Evolutionary conservation across 768 basidiomycete species (phyloP), one percentile per base, ranked within the genome.

Genomic region (Tylopilus intermedius): DNA sequence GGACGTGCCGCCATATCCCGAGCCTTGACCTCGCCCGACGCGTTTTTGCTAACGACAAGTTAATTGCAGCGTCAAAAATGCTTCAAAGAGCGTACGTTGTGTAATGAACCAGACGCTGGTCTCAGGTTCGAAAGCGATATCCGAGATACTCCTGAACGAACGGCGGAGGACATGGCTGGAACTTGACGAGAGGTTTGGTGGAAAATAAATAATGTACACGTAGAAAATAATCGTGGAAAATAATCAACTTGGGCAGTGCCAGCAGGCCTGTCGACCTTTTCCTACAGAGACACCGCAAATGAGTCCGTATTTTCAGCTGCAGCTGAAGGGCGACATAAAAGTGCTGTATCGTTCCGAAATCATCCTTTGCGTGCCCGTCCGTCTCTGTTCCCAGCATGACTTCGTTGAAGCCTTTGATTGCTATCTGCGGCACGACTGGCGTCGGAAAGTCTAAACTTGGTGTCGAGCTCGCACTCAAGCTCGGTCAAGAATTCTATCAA

Each of bases 371-470:
- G 39, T 13, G 10, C 18, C 27, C 10, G 24, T 21, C 37, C 43
- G 3, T 32, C 24, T 43, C 8, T 49, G 4, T 38, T 18, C 42
- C 49, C 10, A 46, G 40, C 24, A 70, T 68, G 68, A 37, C 59
- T 6, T 66, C 77, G 53, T 62, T 79, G 39, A 76, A 74, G 29
- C 88, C 90, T 21, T 71, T 96, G 59, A 82, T 98, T 49, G 79
- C 86, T 15, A 83, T 98, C 47, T 90, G 91, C 54, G 95, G 95
- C 32, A 94, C 95, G 0, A 99, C 95, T 24, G 89, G 95, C 22
- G 93, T 94, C 14, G 96, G 96, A 47, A 99, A 98, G 71, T 94
- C 94, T 11, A 88, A 89, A 51, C 77, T 98, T 8, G 90, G 90
- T 4, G 81, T 99, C 21, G 85, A 96, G 53, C 79, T 99, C 14